Evolutionary conservation across 1,284 basidiomycete genomes (phyloP), one percentile per base, ranked within the genome.

Genomic region (Hortiboletus rubellus): DNA sequence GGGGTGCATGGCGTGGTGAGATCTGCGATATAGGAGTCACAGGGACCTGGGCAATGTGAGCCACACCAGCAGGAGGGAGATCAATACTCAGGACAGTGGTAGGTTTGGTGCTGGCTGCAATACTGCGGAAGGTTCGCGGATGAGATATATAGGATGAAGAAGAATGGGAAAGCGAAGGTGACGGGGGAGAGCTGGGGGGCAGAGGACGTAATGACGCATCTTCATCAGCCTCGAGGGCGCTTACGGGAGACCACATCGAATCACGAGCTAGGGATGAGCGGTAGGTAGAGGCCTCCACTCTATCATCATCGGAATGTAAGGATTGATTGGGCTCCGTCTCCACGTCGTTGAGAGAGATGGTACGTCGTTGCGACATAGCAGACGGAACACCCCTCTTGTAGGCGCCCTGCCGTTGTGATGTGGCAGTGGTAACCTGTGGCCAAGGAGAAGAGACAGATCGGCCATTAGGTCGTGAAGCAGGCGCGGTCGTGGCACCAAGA

Each of bases 51-150:
- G 94, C 94, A 63, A 97, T 98, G 74, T 95, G 94, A 9, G 88
- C 95, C 79, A 93, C 87, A 15, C 89, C 85, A 58, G 83, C 85
- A 7, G 85, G 82, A 42, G 82, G 82, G 17, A 93, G 75, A 67
- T 98, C 95, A 59, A 96, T 84, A 63, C 91, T 94, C 44, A 97
- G 81, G 30, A 97, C 74, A 0, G 96, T 98, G 3, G 96, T 98
- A 3, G 94, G 96, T 73, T 98, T 98, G 7, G 96, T 98, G 68
- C 92, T 94, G 1, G 93, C 91, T 24, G 91, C 84, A 65, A 90
- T 87, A 67, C 88, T 92, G 67, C 82, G 79, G 76, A 91, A 89
- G 6, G 89, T 92, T 50, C 85, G 82, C n/a, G 87, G 81, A 67
- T 92, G 82, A 15, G 88, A 91, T 43, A 91, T 79, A 71, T 90